These are phyloP conservation scores for Hyaloscypha bicolor DNA, from an alignment of 495 filamentous ascomycete genomes.

Conservation along the genomic window DNA sequence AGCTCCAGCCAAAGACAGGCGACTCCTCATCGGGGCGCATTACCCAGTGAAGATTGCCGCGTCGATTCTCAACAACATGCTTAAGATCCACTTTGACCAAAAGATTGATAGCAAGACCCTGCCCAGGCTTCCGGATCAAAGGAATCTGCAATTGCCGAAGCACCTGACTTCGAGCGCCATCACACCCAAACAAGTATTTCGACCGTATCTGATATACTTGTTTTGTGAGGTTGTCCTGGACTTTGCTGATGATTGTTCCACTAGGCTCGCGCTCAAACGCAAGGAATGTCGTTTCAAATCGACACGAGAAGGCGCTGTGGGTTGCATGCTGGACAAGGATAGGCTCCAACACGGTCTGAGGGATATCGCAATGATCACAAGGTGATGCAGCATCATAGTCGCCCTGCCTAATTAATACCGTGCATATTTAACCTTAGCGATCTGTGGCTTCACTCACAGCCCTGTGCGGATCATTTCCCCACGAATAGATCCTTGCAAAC, in stretches of 20 bases:
- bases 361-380: constrained; percentile 46
- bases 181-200: constrained; percentile 57
- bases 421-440: neutral
- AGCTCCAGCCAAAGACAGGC: constrained; percentile 44
- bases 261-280: constrained; percentile 29
- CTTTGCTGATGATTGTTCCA: constrained; percentile 37
- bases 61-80: constrained; percentile 44
- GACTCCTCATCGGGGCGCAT: constrained; percentile 49
- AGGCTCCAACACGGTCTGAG: constrained; percentile 49
- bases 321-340: constrained; percentile 44
- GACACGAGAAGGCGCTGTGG: constrained; percentile 40
- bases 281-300: constrained; percentile 44
- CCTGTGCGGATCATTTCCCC: constrained; percentile 51
- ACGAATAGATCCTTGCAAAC: constrained; percentile 53
- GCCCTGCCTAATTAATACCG: constrained; percentile 30
- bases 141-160: constrained; percentile 50
- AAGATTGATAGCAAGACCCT: constrained; percentile 57
- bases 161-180: constrained; percentile 52
- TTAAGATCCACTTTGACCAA: constrained; percentile 50
- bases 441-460: constrained; percentile 32
- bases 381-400: constrained; percentile 49
- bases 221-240: constrained; percentile 46
- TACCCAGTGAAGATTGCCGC: constrained; percentile 56
- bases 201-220: constrained; percentile 45
- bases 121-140: constrained; percentile 51